Percentiles rank a stretch among this genome's conserved stretches.
phyloP scores from a whole-genome alignment of 192 early-diverging fungal species.

The Entomortierella lignicola region DNA sequence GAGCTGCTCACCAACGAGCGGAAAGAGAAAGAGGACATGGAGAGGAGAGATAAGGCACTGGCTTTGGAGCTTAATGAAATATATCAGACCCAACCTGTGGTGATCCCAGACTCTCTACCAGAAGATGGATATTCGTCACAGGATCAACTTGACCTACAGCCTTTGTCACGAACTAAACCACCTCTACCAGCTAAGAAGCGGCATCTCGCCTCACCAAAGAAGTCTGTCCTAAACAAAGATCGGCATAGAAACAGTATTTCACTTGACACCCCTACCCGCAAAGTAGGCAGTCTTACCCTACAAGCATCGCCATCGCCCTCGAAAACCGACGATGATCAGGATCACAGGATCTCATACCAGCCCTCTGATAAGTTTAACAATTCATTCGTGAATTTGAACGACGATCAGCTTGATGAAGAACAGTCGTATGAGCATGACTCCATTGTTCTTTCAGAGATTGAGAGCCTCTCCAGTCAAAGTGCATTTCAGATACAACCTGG shows the following conservation, averaged over 20 bases:
- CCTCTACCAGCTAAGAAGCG: no score
- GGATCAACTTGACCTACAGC: neutral
- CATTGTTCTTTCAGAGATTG: slow-evolving; percentile 11
- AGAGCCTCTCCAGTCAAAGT: slow-evolving; percentile 39
- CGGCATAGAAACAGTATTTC: slow-evolving; percentile 5
- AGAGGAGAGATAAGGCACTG: slow-evolving; percentile 21
- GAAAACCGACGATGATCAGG: neutral
- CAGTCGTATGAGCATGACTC: neutral
- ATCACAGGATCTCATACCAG: neutral
- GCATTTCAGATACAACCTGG: slow-evolving; percentile 38
- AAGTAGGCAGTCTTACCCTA: slow-evolving; percentile 24
- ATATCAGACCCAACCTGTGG: slow-evolving; percentile 14
- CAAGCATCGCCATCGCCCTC: slow-evolving; percentile 7
- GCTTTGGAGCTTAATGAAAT: slow-evolving; percentile 12
- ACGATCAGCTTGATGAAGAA: neutral
- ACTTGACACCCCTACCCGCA: slow-evolving; percentile 42
- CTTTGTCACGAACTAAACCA: neutral
- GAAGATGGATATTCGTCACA: neutral
- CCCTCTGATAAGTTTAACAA: neutral
- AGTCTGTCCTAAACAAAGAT: neutral
- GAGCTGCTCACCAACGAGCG: slow-evolving; percentile 26
- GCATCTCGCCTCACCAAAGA: neutral
- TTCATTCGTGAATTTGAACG: slow-evolving; percentile 3
- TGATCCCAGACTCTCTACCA: neutral
- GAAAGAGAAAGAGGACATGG: slow-evolving; percentile 19